A percentile compares a stretch with the other conserved stretches of the same genome.
These are phyloP conservation scores for Tricholomella constricta DNA, from an alignment of 768 basidiomycete genomes.

Conservation along the genomic window DNA sequence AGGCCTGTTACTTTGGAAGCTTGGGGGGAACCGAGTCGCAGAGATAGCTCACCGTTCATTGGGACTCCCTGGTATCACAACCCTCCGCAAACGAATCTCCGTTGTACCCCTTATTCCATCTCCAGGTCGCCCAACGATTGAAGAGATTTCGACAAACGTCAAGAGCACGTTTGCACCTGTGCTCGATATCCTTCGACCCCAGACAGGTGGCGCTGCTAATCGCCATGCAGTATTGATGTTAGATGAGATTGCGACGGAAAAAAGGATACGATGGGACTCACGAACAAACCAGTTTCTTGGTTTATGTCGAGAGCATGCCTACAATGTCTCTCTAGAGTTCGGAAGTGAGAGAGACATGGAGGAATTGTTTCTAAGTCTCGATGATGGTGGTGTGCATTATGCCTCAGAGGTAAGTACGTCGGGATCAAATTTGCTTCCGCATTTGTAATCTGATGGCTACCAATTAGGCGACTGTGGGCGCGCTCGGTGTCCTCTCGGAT, in stretches of 20 bases:
- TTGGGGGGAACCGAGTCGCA: constrained; percentile 15
- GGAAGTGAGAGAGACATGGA: constrained; percentile 13
- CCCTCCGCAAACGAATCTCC: constrained; percentile 8
- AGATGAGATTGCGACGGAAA: constrained; percentile 12
- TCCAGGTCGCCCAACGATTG: constrained; percentile 3
- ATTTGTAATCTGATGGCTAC: constrained; percentile 2
- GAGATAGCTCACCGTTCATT: constrained; percentile 17
- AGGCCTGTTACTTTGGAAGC: constrained; percentile 6
- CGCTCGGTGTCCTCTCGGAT: constrained; percentile 26
- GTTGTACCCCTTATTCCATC: no score
- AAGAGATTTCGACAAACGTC: constrained; percentile 7
- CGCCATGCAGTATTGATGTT: constrained; percentile 13
- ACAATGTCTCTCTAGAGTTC: constrained; percentile 9
- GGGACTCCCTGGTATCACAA: constrained; percentile 14
- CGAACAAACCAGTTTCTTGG: constrained; percentile 7
- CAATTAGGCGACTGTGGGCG: constrained; percentile 29
- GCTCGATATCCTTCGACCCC: not conserved
- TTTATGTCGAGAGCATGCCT: constrained; percentile 11
- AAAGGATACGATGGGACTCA: constrained; percentile 5
- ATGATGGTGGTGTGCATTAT: constrained; percentile 9
- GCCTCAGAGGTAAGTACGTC: constrained; percentile 14
- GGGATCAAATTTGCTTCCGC: constrained; percentile 1
- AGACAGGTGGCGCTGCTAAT: no score
- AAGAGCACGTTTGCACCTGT: constrained; percentile 3
- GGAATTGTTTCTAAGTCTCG: constrained; percentile 5